phyloP scores from a whole-genome alignment of 2,329 filamentous ascomycete species.

The Trichoderma sp. region DNA sequence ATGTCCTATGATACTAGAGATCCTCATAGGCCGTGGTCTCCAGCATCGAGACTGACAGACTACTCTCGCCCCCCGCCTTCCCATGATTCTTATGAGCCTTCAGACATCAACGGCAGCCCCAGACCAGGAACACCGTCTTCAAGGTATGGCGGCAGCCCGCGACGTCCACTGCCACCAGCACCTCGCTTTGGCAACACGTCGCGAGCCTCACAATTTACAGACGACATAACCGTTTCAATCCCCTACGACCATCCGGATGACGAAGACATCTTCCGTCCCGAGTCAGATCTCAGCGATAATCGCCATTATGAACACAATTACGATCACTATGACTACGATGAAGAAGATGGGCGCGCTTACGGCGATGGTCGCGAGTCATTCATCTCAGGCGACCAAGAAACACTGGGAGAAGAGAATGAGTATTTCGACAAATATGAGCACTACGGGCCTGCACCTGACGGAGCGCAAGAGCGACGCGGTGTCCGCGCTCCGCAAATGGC shows the following conservation, averaged over 20 bases:
- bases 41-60: conserved; percentile 56
- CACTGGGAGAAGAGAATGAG: conserved; percentile 51
- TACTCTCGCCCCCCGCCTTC: conserved; percentile 72
- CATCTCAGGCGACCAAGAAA: conserved; percentile 54
- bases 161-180: conserved; percentile 82
- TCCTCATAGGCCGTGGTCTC: conserved; percentile 58
- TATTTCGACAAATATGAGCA: conserved; percentile 66
- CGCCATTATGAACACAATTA: conserved; percentile 39
- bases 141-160: conserved; percentile 82
- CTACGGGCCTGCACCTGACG: conserved; percentile 84
- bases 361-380: conserved; percentile 59
- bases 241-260: conserved; percentile 56
- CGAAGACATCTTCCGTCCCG: conserved; percentile 76
- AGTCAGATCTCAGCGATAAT: conserved; percentile 55
- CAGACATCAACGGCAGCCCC: conserved; percentile 85
- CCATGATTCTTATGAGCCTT: conserved; percentile 76
- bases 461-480: conserved; percentile 83
- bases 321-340: conserved; percentile 33
- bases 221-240: conserved; percentile 73
- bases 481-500: conserved; percentile 85
- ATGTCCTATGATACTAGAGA: conserved; percentile 55
- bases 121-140: conserved; percentile 89
- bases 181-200: conserved; percentile 72
- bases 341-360: conserved; percentile 62
- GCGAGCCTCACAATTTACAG: conserved; percentile 56